These are phyloP conservation scores for Populus deltoides DNA, from an alignment of 345 rosid species.

Conservation along the genomic window DNA sequence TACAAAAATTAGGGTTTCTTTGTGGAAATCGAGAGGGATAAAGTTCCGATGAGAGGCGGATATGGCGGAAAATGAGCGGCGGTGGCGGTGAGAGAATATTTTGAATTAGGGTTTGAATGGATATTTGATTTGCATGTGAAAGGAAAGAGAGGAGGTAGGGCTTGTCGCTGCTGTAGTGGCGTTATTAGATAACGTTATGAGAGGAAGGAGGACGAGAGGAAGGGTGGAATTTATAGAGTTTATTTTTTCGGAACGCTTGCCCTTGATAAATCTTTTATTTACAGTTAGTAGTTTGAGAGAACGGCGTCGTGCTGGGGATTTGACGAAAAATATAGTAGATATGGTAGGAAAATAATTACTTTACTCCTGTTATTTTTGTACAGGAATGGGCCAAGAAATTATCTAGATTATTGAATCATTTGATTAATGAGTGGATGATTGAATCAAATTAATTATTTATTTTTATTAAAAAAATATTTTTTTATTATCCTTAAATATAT, in stretches of 20 bases:
- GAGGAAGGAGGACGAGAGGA: not conserved
- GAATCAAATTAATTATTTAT: too few relatives aligned
- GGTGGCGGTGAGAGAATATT: not conserved
- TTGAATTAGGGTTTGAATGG: not conserved
- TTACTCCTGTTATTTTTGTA: too few relatives aligned
- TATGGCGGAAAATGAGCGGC: not conserved
- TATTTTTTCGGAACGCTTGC: not conserved
- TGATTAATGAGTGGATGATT: too few relatives aligned
- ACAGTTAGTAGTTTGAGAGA: not conserved
- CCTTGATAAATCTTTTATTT: not conserved
- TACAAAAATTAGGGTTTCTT: not conserved
- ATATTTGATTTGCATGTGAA: not conserved
- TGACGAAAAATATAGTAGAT: not conserved
- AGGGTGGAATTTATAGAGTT: slow-evolving; percentile 3
- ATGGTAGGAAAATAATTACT: too few relatives aligned
- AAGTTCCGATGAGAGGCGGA: not conserved
- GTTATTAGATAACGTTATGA: slow-evolving; percentile 2
- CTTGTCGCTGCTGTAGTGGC: slow-evolving; percentile 6
- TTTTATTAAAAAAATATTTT: too few relatives aligned
- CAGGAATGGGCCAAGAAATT: too few relatives aligned
- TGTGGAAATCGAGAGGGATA: too few relatives aligned
- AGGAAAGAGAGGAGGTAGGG: not conserved
- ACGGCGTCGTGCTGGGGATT: not conserved
- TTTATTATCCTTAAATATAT: too few relatives aligned
- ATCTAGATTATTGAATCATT: too few relatives aligned